Conservation (phyloP, 1,284 basidiomycete genomes). For the Pascua sp. region DNA sequence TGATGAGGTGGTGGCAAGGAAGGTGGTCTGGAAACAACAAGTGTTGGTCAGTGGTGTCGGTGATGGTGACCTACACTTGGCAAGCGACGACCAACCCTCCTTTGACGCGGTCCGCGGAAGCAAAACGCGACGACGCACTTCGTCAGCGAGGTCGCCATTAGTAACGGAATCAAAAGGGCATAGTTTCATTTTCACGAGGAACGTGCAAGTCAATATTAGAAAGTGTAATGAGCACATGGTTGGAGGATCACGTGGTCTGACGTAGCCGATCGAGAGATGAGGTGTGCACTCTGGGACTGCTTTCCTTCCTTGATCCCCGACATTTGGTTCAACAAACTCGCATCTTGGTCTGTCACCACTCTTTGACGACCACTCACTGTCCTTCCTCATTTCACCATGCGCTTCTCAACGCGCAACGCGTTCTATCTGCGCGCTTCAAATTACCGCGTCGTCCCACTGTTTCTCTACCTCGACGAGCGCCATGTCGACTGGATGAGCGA, state of each 20-base stretch:
- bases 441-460: conserved; percentile 42
- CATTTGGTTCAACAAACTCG: not conserved
- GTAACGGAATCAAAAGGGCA: not conserved
- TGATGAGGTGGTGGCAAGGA: not conserved
- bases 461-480: conserved; percentile 46
- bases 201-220: not conserved
- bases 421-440: conserved; percentile 45
- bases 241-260: conserved; percentile 10
- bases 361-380: not conserved
- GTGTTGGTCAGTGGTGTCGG: conserved; percentile 1
- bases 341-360: not conserved
- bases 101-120: conserved; percentile 5
- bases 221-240: not conserved
- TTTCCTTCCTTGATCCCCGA: no score
- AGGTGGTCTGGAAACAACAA: not conserved
- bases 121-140: conserved; percentile 13
- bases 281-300: not conserved
- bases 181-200: not conserved
- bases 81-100: not conserved
- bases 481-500: conserved; percentile 49
- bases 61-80: conserved; percentile 1
- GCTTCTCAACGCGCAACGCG: conserved; percentile 45
- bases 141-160: conserved; percentile 11
- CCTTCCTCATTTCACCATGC: conserved; percentile 19
- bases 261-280: not conserved